phyloP scores from a whole-genome alignment of 495 filamentous ascomycete species.

The Aspergillus carlsbadensis region DNA sequence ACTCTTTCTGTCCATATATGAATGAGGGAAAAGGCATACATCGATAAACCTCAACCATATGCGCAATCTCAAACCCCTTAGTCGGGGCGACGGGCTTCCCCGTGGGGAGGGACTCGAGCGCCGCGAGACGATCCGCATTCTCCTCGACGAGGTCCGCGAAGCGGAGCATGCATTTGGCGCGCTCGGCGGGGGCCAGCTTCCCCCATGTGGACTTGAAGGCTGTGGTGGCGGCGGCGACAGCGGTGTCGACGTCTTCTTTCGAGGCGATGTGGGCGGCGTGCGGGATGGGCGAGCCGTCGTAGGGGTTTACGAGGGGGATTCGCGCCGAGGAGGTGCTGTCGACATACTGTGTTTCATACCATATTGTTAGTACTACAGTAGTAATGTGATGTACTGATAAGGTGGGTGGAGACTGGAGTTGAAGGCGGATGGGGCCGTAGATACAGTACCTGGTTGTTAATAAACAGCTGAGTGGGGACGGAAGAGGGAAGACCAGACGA shows the following conservation, averaged over 20 bases:
- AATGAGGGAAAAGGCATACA: not conserved
- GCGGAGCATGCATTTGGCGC: slow-evolving; percentile 12
- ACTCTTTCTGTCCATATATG: not conserved
- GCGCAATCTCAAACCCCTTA: slow-evolving; percentile 1
- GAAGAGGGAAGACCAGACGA: slow-evolving; percentile 11
- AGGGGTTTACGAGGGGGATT: slow-evolving; percentile 12
- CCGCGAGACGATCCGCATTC: slow-evolving; percentile 1
- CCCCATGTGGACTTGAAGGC: slow-evolving; percentile 13
- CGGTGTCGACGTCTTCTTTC: slow-evolving; percentile 10
- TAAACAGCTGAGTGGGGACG: slow-evolving; percentile 14
- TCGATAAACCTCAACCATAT: slow-evolving; percentile 11
- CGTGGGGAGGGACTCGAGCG: slow-evolving; percentile 7
- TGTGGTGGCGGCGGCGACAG: slow-evolving; percentile 7
- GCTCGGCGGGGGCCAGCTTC: not conserved
- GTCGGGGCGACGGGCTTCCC: slow-evolving; percentile 9
- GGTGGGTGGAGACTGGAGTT: not conserved
- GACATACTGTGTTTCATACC: slow-evolving; percentile 10
- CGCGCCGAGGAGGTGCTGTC: not conserved
- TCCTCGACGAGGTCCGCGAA: slow-evolving; percentile 15
- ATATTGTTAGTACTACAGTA: too few relatives aligned
- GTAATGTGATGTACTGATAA: too few relatives aligned
- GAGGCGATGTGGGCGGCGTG: slow-evolving; percentile 6
- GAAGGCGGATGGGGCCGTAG: not conserved
- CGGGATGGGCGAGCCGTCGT: slow-evolving; percentile 9
- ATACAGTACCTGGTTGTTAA: slow-evolving; percentile 18